These are phyloP conservation scores for Chamaecyparis obtusa DNA, from an alignment of 75 land plant species.

Conservation along the genomic window DNA sequence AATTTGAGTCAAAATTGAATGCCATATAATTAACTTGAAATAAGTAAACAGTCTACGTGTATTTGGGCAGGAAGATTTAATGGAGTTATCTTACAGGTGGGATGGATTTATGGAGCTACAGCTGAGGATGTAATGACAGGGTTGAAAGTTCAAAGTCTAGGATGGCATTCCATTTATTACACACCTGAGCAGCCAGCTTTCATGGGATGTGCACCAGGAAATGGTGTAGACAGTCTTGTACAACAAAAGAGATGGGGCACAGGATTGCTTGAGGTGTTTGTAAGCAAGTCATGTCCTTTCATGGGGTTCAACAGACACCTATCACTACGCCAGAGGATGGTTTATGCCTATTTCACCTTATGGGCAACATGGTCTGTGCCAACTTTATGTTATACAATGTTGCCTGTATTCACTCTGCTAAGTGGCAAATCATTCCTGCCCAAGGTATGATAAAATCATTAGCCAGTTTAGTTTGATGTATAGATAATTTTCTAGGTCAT, in stretches of 20 bases:
- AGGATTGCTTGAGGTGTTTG: slow-evolving; percentile 24
- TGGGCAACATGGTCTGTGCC: slow-evolving; percentile 23
- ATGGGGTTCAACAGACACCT: not conserved
- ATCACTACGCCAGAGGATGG: slow-evolving; percentile 15
- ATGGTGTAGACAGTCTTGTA: not conserved
- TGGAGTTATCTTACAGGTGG: slow-evolving; percentile 14
- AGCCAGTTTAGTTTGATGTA: not conserved
- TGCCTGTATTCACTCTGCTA: slow-evolving; percentile 28
- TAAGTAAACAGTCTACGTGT: too few species aligned
- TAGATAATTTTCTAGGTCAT: not conserved
- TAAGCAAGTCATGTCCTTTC: slow-evolving; percentile 17
- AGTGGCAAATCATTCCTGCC: slow-evolving; percentile 23
- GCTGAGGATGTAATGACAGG: slow-evolving; percentile 36
- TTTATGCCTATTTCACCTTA: slow-evolving; percentile 9
- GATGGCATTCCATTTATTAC: slow-evolving; percentile 20
- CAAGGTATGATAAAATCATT: slow-evolving; percentile 21
- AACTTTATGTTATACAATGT: slow-evolving; percentile 19
- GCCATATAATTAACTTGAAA: too few species aligned
- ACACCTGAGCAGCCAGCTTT: slow-evolving; percentile 20
- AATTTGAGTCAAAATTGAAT: too few species aligned
- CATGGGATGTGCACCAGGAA: slow-evolving; percentile 24
- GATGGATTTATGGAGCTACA: slow-evolving; percentile 29
- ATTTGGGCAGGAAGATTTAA: too few species aligned
- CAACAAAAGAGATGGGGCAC: slow-evolving; percentile 33
- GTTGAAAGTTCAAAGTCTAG: slow-evolving; percentile 17